phyloP scores from a whole-genome alignment of 2,329 filamentous ascomycete species.

The Blastomyces emzantsi region DNA sequence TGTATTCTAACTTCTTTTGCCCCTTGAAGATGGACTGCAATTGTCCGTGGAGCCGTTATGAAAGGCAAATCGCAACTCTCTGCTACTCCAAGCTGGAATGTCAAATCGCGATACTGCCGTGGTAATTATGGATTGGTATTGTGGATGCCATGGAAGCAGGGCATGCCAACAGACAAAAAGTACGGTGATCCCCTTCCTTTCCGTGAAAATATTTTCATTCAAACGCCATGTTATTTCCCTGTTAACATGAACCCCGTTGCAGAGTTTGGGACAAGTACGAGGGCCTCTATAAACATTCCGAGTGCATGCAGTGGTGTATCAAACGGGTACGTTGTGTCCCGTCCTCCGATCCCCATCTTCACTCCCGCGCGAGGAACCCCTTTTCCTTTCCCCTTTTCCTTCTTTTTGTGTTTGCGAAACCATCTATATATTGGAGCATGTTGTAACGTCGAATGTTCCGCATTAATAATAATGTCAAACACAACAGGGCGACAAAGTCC shows the following conservation, averaged over 20 bases:
- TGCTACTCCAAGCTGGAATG: constrained; percentile 2
- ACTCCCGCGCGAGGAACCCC: background rate
- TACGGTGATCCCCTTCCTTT: background rate
- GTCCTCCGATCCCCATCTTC: background rate
- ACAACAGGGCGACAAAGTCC: constrained; percentile 8
- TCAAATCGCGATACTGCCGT: constrained; percentile 5
- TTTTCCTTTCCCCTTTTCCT: background rate
- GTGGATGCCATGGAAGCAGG: constrained; percentile 6
- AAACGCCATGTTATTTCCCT: background rate
- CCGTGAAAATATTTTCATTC: background rate
- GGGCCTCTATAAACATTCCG: constrained; percentile 7
- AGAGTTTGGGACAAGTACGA: constrained; percentile 9
- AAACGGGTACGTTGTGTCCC: background rate
- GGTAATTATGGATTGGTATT: constrained; percentile 6
- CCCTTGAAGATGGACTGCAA: constrained; percentile 2
- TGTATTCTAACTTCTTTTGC: background rate
- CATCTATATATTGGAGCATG: background rate
- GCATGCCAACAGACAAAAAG: constrained; percentile 9
- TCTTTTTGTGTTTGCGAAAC: background rate
- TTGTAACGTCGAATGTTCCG: background rate
- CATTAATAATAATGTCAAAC: background rate
- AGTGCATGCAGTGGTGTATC: constrained; percentile 8
- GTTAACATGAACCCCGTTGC: background rate
- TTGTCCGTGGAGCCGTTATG: constrained; percentile 5
- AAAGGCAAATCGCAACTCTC: constrained; percentile 7